Conservation (phyloP, 495 filamentous ascomycete species). For the Penicillium egyptiacum region DNA sequence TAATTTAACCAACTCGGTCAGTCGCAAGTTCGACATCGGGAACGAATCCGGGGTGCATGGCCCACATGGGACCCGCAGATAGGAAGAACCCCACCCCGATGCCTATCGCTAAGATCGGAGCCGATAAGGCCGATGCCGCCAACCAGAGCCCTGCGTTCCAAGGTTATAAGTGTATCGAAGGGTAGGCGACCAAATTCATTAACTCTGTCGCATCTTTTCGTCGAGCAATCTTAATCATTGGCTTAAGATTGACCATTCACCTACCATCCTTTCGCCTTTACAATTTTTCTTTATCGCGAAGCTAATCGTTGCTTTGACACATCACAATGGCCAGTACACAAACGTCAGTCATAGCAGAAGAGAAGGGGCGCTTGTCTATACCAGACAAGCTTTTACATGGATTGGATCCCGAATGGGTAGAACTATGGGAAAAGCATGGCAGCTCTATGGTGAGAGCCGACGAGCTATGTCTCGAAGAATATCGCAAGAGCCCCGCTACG, state of each 20-base stretch:
- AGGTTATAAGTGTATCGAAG: not conserved
- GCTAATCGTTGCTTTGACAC: not conserved
- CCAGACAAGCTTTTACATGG: conserved; percentile 18
- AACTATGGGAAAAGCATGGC: conserved; percentile 21
- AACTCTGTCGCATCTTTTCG: not conserved
- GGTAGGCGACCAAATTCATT: not conserved
- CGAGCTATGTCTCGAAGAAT: conserved; percentile 32
- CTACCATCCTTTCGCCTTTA: not conserved
- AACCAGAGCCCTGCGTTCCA: conserved; percentile 1
- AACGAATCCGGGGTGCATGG: conserved; percentile 4
- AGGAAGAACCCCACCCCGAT: not conserved
- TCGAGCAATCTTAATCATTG: not conserved
- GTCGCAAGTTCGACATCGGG: not conserved
- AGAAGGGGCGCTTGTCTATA: conserved; percentile 8
- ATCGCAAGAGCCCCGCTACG: conserved; percentile 35
- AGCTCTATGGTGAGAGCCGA: conserved; percentile 21
- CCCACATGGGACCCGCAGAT: conserved; percentile 5
- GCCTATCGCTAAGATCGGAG: conserved; percentile 10
- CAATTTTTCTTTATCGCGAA: not conserved
- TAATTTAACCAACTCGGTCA: conserved; percentile 2
- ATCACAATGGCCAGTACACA: not conserved
- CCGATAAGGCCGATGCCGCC: conserved; percentile 2
- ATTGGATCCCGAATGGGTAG: conserved; percentile 22
- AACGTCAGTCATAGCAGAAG: not conserved
- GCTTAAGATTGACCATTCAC: not conserved